Conservation (phyloP, 148 eudicot species). For the Gaultheria prostrata region DNA sequence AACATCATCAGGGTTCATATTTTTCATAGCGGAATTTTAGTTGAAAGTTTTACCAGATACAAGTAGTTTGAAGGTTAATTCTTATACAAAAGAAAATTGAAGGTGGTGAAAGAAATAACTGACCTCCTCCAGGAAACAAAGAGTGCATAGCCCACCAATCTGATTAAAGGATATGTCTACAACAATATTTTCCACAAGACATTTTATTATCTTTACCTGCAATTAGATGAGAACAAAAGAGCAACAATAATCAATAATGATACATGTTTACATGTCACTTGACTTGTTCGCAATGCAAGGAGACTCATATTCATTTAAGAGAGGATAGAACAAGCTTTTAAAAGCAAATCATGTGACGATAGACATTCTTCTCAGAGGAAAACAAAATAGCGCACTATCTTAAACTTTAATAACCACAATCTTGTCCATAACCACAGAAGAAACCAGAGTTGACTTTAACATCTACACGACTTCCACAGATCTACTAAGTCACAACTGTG, state of each 20-base stretch:
- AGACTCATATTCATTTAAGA: background rate
- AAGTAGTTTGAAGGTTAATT: background rate
- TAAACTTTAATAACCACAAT: constrained; percentile 3
- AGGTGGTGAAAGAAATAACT: constrained; percentile 11
- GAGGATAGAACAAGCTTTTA: background rate
- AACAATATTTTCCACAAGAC: constrained; percentile 73
- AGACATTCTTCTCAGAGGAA: background rate
- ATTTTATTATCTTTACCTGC: constrained; percentile 73
- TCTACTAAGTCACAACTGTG: background rate
- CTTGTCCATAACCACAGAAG: background rate
- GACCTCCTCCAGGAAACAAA: constrained; percentile 81
- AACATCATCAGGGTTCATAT: background rate
- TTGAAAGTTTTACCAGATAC: background rate
- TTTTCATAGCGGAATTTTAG: background rate
- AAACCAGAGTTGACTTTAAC: background rate
- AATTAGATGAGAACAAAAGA: constrained; percentile 18
- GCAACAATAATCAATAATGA: background rate
- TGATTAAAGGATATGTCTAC: constrained; percentile 83
- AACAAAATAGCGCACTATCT: background rate
- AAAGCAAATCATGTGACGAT: background rate
- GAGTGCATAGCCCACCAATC: constrained; percentile 80
- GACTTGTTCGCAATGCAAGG: background rate
- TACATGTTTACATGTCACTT: background rate
- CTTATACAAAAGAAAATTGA: background rate
- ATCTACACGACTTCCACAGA: background rate